These are phyloP conservation scores for Raphanus raphanistrum DNA, from an alignment of 345 rosid species.

Conservation along the genomic window DNA sequence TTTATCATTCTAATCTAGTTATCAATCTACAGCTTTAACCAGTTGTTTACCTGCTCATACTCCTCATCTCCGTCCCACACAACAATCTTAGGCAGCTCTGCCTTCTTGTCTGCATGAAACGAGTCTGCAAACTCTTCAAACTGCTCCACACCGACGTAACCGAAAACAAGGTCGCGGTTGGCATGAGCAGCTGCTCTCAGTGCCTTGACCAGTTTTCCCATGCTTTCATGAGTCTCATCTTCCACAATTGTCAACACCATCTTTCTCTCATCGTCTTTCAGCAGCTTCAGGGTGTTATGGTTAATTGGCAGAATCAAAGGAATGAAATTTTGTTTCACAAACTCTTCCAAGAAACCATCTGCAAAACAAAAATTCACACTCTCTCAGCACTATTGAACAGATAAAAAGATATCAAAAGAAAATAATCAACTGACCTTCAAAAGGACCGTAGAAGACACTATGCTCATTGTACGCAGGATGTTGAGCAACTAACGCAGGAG, in stretches of 20 bases:
- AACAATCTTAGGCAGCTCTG: slow-evolving; percentile 74
- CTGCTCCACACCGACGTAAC: slow-evolving; percentile 77
- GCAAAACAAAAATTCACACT: slow-evolving; percentile 36
- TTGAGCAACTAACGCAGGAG: slow-evolving; percentile 68
- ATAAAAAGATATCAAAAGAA: background rate
- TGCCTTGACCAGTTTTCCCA: slow-evolving; percentile 57
- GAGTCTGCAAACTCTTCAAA: slow-evolving; percentile 79
- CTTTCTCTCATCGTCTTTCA: slow-evolving; percentile 88
- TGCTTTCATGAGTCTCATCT: slow-evolving; percentile 68
- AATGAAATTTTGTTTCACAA: slow-evolving; percentile 76
- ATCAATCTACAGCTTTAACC: background rate
- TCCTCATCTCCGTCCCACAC: slow-evolving; percentile 86
- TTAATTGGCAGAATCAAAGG: slow-evolving; percentile 78
- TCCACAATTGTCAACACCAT: slow-evolving; percentile 70
- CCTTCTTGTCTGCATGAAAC: slow-evolving; percentile 54
- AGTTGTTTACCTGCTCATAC: slow-evolving; percentile 58
- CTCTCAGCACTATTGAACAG: background rate
- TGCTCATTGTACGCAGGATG: slow-evolving; percentile 69
- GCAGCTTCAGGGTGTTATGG: slow-evolving; percentile 64
- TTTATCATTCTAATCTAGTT: background rate
- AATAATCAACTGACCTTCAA: slow-evolving; percentile 63
- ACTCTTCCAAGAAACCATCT: slow-evolving; percentile 78
- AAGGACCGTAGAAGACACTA: slow-evolving; percentile 80
- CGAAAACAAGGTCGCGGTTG: slow-evolving; percentile 85
- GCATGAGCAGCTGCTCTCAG: slow-evolving; percentile 93